These are phyloP conservation scores for Homolaphlyctis polyrhiza DNA, from an alignment of 371 early-diverging fungal species.

Conservation along the genomic window DNA sequence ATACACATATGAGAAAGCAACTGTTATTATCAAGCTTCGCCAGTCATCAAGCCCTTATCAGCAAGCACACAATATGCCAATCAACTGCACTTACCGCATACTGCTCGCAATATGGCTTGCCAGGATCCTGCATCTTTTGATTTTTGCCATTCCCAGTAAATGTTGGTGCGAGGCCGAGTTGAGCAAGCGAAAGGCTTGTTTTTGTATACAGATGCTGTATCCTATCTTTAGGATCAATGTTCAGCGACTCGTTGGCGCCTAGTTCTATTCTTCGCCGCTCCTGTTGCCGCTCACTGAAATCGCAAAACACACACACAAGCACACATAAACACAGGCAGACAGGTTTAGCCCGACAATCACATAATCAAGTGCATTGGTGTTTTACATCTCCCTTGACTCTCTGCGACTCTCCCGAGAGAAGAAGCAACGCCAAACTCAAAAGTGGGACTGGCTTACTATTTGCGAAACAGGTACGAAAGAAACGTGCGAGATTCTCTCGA, in stretches of 20 bases:
- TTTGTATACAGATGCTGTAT: neutral
- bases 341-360: too few species aligned
- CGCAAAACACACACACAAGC: too few species aligned
- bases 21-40: too few species aligned
- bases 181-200: neutral
- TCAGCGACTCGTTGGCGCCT: conserved; percentile 3
- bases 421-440: neutral
- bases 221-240: conserved; percentile 12
- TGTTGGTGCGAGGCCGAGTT: neutral
- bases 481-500: conserved; percentile 60
- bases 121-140: conserved; percentile 12
- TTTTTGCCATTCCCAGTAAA: conserved; percentile 5
- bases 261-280: neutral
- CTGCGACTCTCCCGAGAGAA: too few species aligned
- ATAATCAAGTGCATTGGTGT: too few species aligned
- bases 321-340: too few species aligned
- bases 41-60: too few species aligned
- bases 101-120: conserved; percentile 53
- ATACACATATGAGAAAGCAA: too few species aligned
- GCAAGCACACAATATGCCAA: too few species aligned
- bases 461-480: conserved; percentile 74
- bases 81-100: conserved; percentile 62
- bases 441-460: conserved; percentile 40
- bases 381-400: too few species aligned
- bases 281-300: conserved; percentile 37